Evolutionary conservation across 495 filamentous ascomycete species (phyloP).

Genomic region (Aspergillus cristatus): DNA sequence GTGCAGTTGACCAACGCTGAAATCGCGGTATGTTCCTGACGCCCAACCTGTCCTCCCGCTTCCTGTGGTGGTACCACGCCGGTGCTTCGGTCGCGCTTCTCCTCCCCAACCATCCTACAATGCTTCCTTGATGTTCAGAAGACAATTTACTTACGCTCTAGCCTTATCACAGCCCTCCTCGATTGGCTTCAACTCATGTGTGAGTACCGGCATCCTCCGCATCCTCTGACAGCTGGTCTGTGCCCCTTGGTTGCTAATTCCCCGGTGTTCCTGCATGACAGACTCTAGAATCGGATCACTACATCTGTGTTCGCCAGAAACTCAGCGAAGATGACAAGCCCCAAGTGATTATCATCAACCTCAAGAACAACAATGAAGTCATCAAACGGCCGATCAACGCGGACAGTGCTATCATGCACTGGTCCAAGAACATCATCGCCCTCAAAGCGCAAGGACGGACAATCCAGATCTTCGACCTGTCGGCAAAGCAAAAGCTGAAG

Average conservation of each 20-base stretch:
- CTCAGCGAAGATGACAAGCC: constrained; percentile 68
- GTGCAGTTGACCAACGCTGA: constrained; percentile 64
- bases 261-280: constrained; percentile 27
- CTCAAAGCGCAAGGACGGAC: constrained; percentile 86
- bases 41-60: not conserved
- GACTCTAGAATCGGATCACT: constrained; percentile 96
- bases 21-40: constrained; percentile 60
- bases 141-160: constrained; percentile 30
- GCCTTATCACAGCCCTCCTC: constrained; percentile 52
- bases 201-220: constrained; percentile 47
- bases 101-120: constrained; percentile 6
- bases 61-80: constrained; percentile 11
- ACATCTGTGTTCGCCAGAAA: constrained; percentile 91
- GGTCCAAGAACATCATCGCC: constrained; percentile 89
- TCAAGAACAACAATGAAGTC: constrained; percentile 89
- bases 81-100: constrained; percentile 13
- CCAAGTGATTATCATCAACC: constrained; percentile 93
- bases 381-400: constrained; percentile 95
- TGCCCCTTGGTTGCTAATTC: constrained; percentile 1
- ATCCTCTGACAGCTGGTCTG: constrained; percentile 1
- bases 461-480: constrained; percentile 95
- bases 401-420: constrained; percentile 99
- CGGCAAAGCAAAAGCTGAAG: constrained; percentile 84
- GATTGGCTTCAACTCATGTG: constrained; percentile 95
- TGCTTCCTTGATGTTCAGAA: too few species aligned